Conservation (phyloP, 2,329 filamentous ascomycete genomes). For the Arthrobotrys iridis region DNA sequence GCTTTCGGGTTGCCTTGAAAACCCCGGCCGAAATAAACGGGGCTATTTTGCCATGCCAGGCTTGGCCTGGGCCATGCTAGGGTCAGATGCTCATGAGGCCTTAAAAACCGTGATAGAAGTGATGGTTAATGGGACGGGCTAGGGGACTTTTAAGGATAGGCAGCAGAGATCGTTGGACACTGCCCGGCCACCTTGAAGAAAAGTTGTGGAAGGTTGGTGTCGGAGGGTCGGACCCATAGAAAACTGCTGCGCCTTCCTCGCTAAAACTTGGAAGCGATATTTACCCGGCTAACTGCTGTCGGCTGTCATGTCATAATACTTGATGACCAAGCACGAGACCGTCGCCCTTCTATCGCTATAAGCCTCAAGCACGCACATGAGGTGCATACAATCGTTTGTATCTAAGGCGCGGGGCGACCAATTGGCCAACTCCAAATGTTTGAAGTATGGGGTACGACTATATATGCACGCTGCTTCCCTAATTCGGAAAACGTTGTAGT, state of each 20-base stretch:
- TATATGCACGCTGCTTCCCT: too few relatives aligned
- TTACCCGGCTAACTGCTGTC: neutral
- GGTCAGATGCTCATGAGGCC: slow-evolving; percentile 34
- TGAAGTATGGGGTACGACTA: too few relatives aligned
- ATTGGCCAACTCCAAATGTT: too few relatives aligned
- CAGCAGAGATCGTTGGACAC: slow-evolving; percentile 17
- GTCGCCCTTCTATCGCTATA: neutral
- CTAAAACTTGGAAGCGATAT: slow-evolving; percentile 24
- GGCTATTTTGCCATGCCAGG: slow-evolving; percentile 13
- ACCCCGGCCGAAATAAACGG: slow-evolving; percentile 7
- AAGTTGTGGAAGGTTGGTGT: slow-evolving; percentile 3
- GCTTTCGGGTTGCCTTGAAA: neutral
- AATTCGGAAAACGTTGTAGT: too few relatives aligned
- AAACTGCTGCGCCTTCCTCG: slow-evolving; percentile 47
- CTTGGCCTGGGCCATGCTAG: slow-evolving; percentile 5
- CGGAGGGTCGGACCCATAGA: slow-evolving; percentile 22
- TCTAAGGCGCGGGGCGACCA: slow-evolving; percentile 19
- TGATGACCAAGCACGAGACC: neutral
- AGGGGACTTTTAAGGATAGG: slow-evolving; percentile 16
- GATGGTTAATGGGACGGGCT: neutral
- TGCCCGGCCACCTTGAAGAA: slow-evolving; percentile 6
- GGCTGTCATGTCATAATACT: neutral
- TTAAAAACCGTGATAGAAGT: slow-evolving; percentile 7
- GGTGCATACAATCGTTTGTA: neutral
- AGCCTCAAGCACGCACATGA: too few relatives aligned